phyloP scores from a whole-genome alignment of 345 rosid genomes.

The Gynandropsis gynandra region DNA sequence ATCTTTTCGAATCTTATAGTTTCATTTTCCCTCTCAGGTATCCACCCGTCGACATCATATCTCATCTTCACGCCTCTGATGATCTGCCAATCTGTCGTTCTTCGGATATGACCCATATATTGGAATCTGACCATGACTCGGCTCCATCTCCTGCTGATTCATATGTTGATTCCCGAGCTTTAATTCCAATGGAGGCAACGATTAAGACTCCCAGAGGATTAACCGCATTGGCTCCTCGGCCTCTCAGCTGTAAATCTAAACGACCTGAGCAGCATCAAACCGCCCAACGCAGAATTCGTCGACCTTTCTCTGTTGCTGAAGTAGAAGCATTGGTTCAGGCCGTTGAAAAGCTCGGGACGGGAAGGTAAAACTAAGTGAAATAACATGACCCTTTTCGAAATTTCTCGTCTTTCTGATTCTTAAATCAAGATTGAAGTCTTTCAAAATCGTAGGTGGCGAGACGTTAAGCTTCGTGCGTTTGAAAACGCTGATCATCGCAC shows the following conservation, averaged over 20 bases:
- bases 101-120: slow-evolving; percentile 31
- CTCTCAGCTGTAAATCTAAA: slow-evolving; percentile 53
- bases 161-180: slow-evolving; percentile 51
- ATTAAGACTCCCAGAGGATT: slow-evolving; percentile 39
- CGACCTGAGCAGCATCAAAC: slow-evolving; percentile 42
- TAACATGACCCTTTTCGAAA: too few relatives aligned
- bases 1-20: slow-evolving; percentile 3
- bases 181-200: slow-evolving; percentile 50
- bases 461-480: too few relatives aligned
- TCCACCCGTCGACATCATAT: not conserved
- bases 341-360: slow-evolving; percentile 94
- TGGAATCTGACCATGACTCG: slow-evolving; percentile 68
- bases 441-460: too few relatives aligned
- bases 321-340: slow-evolving; percentile 95
- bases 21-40: slow-evolving; percentile 13
- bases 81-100: slow-evolving; percentile 17
- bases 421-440: too few relatives aligned
- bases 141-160: slow-evolving; percentile 50
- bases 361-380: too few relatives aligned
- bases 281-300: slow-evolving; percentile 91
- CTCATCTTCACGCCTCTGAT: slow-evolving; percentile 4
- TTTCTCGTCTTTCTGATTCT: too few relatives aligned
- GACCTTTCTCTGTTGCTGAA: slow-evolving; percentile 95
- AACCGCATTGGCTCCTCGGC: slow-evolving; percentile 38
- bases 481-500: too few relatives aligned